Evolutionary conservation across 768 basidiomycete species (phyloP), one percentile per base, ranked within the genome.

Genomic region (Amanita inopinata): DNA sequence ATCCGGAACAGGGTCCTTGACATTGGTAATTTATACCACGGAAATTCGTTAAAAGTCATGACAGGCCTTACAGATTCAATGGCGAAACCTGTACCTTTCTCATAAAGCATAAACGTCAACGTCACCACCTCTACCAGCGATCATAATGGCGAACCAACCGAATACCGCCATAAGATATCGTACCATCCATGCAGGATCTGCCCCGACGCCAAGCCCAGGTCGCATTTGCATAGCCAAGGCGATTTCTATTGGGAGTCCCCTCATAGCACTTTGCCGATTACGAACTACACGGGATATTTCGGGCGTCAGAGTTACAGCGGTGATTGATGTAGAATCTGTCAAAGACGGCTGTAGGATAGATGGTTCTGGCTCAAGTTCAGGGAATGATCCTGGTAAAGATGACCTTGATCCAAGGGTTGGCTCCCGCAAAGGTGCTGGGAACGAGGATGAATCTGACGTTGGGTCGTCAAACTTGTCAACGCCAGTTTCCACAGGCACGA

Each of bases 161-260:
- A 82, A 85, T 59, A 84, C 71, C 22, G 77, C 67, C 83, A 87
- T 84, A 60, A 86, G 58, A 56, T 83, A 86, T 46, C 83, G 64
- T 37, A 86, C 80, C 67, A 84, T 73, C 81, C 81, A 86, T 27
- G 83, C 83, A 4, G 81, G 70, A 52, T 86, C 83, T 8, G 82
- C 78, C 30, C 81, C 78, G 8, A 71, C 58, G 27, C 82, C 83
- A 15, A 84, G 60, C 1, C 83, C 81, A 4, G 81, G 82, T 22
- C 81, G 71, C 36, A 85, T 68, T 58, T 86, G 83, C 80, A 86
- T 80, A 33, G 81, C 81, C 4, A 87, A 71, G 12, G 80, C 83
- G 34, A 83, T 68, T 52, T 86, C 83, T 28, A 79, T 60, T 9
- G 70, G 68, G 14, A 71, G 69, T 51, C 60, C 65, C 46, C 46